Evolutionary conservation across 2,329 filamentous ascomycete species (phyloP), one percentile per base, ranked within the genome.

Genomic region (Harringtonia lauricola): DNA sequence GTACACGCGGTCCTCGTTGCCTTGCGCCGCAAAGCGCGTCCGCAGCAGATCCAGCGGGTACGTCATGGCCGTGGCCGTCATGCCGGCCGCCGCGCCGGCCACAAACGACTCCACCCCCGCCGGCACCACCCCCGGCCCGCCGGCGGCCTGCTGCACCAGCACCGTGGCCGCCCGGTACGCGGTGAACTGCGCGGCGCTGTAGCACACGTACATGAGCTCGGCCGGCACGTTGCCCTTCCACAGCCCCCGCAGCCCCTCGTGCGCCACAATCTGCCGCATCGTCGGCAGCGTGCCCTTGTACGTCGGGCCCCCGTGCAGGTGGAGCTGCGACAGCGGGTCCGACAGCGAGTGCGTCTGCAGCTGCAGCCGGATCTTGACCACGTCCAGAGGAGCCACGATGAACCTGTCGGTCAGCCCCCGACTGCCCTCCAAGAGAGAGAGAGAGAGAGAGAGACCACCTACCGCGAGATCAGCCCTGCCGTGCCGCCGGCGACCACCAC

Each of bases 161-260:
- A 86, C 65, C 2, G 84, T 85, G 21, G 78, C 73, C 41, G 78
- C 79, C 45, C 87, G 83, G 67, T 98, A 98, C 24, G 85, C 72
- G 26, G 85, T 82, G 70, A 98, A 98, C 64, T 98, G 92, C 29
- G 86, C 70, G 49, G 84, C 84, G 50, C 86, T 83, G 65, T 96
- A 98, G 61, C 80, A 82, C 52, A 98, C 73, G 66, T 98, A 98
- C 66, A 98, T 80, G 50, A 92, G 66, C 71, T 96, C 92, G 41
- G 92, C 92, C 33, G 92, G 89, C 47, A 98, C 79, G 60, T 98
- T 98, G 59, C 92, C 92, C 70, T 96, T 96, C 92, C 92, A 98
- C 51, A 98, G 74, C 26, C 79, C 84, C 42, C 83, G 82, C 52
- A 96, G 59, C 35, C 92, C 92, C 61, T 98, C 92, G 56, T 88